Evolutionary conservation across 371 early-diverging fungal genomes (phyloP).

Genomic region (Apophysomyces elegans): DNA sequence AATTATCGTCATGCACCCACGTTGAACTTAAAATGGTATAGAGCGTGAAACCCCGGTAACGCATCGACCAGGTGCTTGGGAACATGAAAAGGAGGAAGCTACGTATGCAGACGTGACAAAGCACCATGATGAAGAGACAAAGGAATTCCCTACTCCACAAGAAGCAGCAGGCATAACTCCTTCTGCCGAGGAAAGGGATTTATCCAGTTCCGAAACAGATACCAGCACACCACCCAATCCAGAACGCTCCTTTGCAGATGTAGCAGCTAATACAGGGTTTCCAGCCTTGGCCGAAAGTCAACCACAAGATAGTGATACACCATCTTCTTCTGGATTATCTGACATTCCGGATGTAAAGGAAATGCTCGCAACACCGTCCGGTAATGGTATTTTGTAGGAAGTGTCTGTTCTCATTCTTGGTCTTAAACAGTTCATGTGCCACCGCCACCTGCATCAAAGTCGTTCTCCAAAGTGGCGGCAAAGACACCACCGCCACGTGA

Average conservation of each 20-base stretch:
- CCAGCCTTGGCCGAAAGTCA: slow-evolving; percentile 29
- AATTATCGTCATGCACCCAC: too few relatives aligned
- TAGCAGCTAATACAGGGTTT: slow-evolving; percentile 41
- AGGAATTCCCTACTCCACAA: slow-evolving; percentile 44
- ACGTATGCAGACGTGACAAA: slow-evolving; percentile 35
- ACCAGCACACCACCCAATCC: slow-evolving; percentile 41
- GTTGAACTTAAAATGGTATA: not conserved
- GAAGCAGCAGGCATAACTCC: slow-evolving; percentile 21
- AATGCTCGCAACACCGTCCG: slow-evolving; percentile 37
- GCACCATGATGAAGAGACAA: slow-evolving; percentile 23
- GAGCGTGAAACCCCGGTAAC: slow-evolving; percentile 2
- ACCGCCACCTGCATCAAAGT: slow-evolving; percentile 36
- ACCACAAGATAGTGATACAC: not conserved
- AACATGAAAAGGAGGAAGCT: slow-evolving; percentile 18
- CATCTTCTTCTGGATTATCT: slow-evolving; percentile 26
- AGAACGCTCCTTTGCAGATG: slow-evolving; percentile 44
- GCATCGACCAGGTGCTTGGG: slow-evolving; percentile 24
- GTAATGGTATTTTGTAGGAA: slow-evolving; percentile 1
- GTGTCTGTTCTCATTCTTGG: not conserved
- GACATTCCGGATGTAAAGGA: slow-evolving; percentile 49
- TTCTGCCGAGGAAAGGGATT: slow-evolving; percentile 39
- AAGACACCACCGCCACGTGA: slow-evolving; percentile 32
- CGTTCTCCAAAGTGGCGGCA: slow-evolving; percentile 49
- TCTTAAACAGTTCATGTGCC: slow-evolving; percentile 32
- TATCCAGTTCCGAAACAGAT: slow-evolving; percentile 24